phyloP scores from a whole-genome alignment of 164 flowering plant genomes.

The Umbilicus rupestris region DNA sequence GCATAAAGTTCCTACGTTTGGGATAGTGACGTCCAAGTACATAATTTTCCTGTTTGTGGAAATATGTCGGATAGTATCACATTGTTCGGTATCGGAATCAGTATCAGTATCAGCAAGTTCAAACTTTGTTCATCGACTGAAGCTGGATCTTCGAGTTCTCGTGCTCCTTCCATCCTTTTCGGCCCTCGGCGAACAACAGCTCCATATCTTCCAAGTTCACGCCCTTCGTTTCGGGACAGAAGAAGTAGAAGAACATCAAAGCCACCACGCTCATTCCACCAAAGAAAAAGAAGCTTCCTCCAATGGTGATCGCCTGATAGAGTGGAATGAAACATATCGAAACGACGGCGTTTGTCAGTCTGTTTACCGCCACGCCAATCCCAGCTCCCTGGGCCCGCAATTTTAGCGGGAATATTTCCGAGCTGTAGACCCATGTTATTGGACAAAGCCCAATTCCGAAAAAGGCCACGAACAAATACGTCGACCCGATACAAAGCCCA shows the following conservation, averaged over 20 bases:
- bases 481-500: conserved; percentile 16
- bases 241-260: conserved; percentile 29
- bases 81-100: neutral
- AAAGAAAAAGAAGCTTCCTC: conserved; percentile 42
- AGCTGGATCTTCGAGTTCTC: neutral
- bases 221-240: conserved; percentile 39
- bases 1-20: no score
- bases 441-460: conserved; percentile 39
- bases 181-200: conserved; percentile 18
- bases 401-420: conserved; percentile 45
- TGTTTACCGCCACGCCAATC: conserved; percentile 39
- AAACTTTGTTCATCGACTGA: neutral
- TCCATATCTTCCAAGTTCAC: conserved; percentile 40
- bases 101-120: no score
- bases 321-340: conserved; percentile 36
- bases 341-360: conserved; percentile 28
- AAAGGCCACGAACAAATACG: conserved; percentile 27
- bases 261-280: conserved; percentile 29
- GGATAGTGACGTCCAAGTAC: neutral
- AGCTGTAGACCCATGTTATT: conserved; percentile 38
- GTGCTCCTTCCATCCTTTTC: neutral
- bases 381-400: conserved; percentile 38
- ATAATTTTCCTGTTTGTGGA: neutral
- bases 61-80: neutral
- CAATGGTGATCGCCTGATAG: conserved; percentile 33